Conservation (phyloP, 2,329 filamentous ascomycete genomes). For the Talaromyces sp. region DNA sequence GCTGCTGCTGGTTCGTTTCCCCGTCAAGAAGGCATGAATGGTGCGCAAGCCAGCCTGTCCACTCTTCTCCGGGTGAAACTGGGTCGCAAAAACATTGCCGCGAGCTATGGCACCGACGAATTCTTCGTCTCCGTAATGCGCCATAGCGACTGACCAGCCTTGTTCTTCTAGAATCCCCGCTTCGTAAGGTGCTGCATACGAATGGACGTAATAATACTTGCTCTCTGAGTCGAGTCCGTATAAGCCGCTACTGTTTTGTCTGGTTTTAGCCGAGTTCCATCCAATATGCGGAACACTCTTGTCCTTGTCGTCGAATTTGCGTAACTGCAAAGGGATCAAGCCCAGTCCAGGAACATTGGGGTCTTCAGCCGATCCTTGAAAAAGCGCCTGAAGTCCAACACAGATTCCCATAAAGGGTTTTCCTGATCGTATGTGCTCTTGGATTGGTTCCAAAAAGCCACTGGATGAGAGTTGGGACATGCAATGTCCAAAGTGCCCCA, state of each 20-base stretch:
- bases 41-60: slow-evolving; percentile 82
- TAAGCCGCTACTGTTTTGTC: slow-evolving; percentile 49
- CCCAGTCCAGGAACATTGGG: slow-evolving; percentile 66
- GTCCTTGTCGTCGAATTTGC: slow-evolving; percentile 67
- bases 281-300: slow-evolving; percentile 99
- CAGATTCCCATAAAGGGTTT: slow-evolving; percentile 99
- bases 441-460: slow-evolving; percentile 78
- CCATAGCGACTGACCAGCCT: slow-evolving; percentile 91
- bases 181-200: slow-evolving; percentile 76
- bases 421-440: slow-evolving; percentile 75
- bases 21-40: slow-evolving; percentile 79
- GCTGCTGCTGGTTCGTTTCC: slow-evolving; percentile 55
- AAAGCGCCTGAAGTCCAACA: slow-evolving; percentile 87
- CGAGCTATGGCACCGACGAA: slow-evolving; percentile 88
- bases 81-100: slow-evolving; percentile 81
- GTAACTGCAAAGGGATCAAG: slow-evolving; percentile 64
- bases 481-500: slow-evolving; percentile 97
- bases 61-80: slow-evolving; percentile 98
- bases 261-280: slow-evolving; percentile 80
- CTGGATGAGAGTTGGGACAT: slow-evolving; percentile 75
- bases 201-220: slow-evolving; percentile 99
- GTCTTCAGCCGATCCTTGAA: slow-evolving; percentile 78
- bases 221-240: slow-evolving; percentile 74
- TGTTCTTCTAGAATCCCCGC: slow-evolving; percentile 68
- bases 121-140: slow-evolving; percentile 77